Base-by-base conservation (phyloP, 2,329 filamentous ascomycete species). In the Ophiostoma piceae region DNA sequence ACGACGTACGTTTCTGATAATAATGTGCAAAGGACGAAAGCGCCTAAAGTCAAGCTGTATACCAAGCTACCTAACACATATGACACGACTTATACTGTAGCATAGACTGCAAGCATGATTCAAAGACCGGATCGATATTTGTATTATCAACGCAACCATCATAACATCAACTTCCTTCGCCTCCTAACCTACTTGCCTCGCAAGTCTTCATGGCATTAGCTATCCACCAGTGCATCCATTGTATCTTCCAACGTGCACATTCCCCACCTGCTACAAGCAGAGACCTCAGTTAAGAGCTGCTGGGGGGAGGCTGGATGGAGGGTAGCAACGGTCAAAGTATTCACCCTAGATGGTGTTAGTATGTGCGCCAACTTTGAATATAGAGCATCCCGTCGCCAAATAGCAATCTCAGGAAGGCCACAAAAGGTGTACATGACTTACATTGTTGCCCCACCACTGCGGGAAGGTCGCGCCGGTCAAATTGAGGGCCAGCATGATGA, bases 401-500 rank as follows among this genome's bases (percentile, higher is more conserved):
- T 14, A 47, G 51, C 9, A 26, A 26, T 11, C 12, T 26, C n/a
- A 19, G 57, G 32, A n/a, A 32, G 4, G 14, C 4, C 8, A 62
- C 12, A 39, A 39, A 65, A 47, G 37, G 43, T 67, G 19, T 8
- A 19, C 35, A 54, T 51, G 16, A 68, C 69, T 69, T 57, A 74
- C 73, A 69, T 75, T 72, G 51, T 77, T 76, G 0, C 76, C 76
- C 77, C 76, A 77, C 75, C 77, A 77, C n/a, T 70, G 69, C 8
- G 76, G 76, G 62, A 78, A 75, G 4, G 57, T 43, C 0, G 70
- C 70, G 16, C 74, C 73, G 1, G 75, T 74, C 66, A 77, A 71
- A 72, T 77, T 75, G 32, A 78, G 74, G 3, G 73, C 73, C 12
- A 77, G 73, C 71, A 77, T 75, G 66, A 77, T 74, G 54, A 76